Evolutionary conservation across 257 asterid species (phyloP), one percentile per base, ranked within the genome.

Genomic region (Voacanga thouarsii): DNA sequence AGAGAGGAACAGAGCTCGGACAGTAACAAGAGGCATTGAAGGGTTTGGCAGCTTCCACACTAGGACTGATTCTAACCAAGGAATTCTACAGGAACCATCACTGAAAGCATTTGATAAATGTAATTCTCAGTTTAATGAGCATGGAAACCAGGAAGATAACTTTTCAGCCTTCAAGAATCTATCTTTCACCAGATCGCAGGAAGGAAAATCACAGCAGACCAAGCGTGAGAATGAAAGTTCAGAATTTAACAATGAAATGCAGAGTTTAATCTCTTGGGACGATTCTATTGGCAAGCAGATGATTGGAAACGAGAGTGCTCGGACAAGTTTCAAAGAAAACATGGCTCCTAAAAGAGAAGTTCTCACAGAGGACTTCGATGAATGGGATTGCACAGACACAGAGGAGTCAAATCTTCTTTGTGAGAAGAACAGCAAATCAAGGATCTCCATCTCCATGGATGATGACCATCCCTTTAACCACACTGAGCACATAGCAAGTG

Each of bases 31-130:
- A 88, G 97, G 89, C 74, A 91, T 92, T 68, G 73, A 94, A 84
- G 99, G 98, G 14, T 94, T 94, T 72, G 99, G 99, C 18, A 92
- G 97, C 88, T 91, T 94, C 80, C 50, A 78, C 79, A 63, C 26
- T 39, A 86, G 87, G 74, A 82, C 70, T 71, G 64, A 85, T 71
- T 80, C 89, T 9, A 81, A 39, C 21, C 81, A 89, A 65, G 83
- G 57, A 57, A 45, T 78, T 77, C 65, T 44, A 12, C 80, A 81
- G 12, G 82, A 80, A 68, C 66, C 93, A 56, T 79, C 90, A 12
- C 2, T 12, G 0, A 89, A 81, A 81, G 30, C 88, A 56, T 83
- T 85, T 71, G 86, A 61, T 30, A 83, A 91, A 72, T 87, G 90
- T 87, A 86, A 90, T 66, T 92, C 97, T 14, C 89, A 89, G 74